These are phyloP conservation scores for Solanum infundibuliforme DNA, from an alignment of 257 asterid genomes.

Conservation along the genomic window DNA sequence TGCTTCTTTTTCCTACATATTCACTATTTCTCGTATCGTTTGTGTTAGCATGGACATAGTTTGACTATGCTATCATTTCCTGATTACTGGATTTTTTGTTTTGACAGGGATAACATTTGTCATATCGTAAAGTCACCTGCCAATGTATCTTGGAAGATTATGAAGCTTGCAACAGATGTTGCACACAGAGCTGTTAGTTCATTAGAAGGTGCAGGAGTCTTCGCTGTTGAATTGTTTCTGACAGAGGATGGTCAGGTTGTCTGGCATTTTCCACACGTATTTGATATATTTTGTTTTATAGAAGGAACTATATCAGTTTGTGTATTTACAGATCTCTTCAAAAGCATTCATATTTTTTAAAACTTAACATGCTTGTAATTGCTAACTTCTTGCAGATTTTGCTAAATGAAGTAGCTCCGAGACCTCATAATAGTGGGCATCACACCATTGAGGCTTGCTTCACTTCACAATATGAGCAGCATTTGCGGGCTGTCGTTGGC, in stretches of 20 bases:
- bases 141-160: constrained; percentile 61
- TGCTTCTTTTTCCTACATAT: not conserved
- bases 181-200: constrained; percentile 76
- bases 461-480: constrained; percentile 95
- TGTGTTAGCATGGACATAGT: not conserved
- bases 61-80: not conserved
- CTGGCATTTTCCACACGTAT: not conserved
- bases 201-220: constrained; percentile 93
- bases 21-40: not conserved
- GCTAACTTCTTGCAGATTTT: constrained; percentile 45
- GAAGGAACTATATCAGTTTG: not conserved
- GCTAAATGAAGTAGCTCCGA: constrained; percentile 92
- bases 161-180: constrained; percentile 75
- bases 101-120: constrained; percentile 78
- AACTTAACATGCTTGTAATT: constrained; percentile 1
- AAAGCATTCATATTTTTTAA: not conserved
- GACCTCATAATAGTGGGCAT: constrained; percentile 99
- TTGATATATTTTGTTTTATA: not conserved
- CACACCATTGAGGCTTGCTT: constrained; percentile 87
- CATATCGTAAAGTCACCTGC: constrained; percentile 96
- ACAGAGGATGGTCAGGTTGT: constrained; percentile 86
- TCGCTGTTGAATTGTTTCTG: constrained; percentile 87
- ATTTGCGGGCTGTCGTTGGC: constrained; percentile 86
- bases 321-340: not conserved
- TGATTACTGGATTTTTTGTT: not conserved